Percentiles rank a stretch among this genome's conserved stretches.
Evolutionary conservation across 23 red algal genomes (phyloP).

Genomic region (Cyanidiococcus yangmingshanensis): DNA sequence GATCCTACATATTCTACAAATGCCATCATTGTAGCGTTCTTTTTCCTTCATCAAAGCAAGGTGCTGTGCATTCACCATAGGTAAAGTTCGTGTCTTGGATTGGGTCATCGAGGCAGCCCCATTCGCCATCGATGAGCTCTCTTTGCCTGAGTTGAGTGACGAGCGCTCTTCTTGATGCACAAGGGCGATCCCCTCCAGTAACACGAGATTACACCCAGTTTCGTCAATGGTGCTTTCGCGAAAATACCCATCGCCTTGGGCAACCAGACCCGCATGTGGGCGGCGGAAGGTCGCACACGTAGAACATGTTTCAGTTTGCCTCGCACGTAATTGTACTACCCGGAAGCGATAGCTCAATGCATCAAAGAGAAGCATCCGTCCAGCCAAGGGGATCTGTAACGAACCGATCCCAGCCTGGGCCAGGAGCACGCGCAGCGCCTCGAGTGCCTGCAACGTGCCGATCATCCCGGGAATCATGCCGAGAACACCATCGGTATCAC

Average conservation of each 20-base stretch:
- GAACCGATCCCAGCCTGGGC: constrained; percentile 11
- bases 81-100: background rate
- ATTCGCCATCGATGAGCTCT: background rate
- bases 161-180: background rate
- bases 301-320: background rate
- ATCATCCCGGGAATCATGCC: constrained; percentile 88
- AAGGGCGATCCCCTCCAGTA: background rate
- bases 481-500: constrained; percentile 80
- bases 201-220: background rate
- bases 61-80: background rate
- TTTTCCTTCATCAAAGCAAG: no score
- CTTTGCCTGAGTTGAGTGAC: background rate
- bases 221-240: background rate
- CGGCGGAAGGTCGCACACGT: background rate
- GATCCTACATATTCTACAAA: background rate
- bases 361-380: constrained; percentile 70
- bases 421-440: constrained; percentile 58
- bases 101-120: background rate
- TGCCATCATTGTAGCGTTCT: background rate
- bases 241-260: background rate
- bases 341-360: constrained; percentile 35
- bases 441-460: constrained; percentile 68
- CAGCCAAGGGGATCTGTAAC: background rate
- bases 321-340: constrained; percentile 43
- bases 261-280: background rate